Evolutionary conservation across 2,329 filamentous ascomycete genomes (phyloP).

Genomic region (Blastomyces emzantsi): DNA sequence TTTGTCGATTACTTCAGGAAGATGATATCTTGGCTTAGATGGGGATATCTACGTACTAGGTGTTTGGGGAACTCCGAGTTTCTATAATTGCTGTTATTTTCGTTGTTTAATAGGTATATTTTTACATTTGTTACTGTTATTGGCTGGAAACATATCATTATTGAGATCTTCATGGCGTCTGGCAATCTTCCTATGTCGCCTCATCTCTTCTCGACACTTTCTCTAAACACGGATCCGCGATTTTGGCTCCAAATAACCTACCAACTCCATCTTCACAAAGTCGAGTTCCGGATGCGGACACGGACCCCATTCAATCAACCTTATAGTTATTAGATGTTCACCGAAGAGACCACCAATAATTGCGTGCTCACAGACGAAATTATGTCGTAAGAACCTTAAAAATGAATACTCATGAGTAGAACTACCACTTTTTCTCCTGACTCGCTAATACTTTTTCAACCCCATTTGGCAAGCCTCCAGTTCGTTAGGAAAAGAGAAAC

Average conservation of each 20-base stretch:
- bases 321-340: neutral
- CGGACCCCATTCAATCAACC: neutral
- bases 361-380: neutral
- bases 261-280: neutral
- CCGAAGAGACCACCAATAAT: neutral
- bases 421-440: too few species aligned
- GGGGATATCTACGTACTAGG: neutral
- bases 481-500: neutral
- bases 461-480: too few species aligned
- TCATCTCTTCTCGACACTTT: neutral
- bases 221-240: neutral
- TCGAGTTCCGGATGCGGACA: neutral
- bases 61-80: neutral
- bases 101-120: neutral
- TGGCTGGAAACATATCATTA: neutral
- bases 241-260: neutral
- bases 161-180: neutral
- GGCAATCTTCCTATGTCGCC: neutral
- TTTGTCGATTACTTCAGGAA: neutral
- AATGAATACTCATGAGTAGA: neutral
- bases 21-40: neutral
- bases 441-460: too few species aligned
- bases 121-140: neutral
- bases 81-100: neutral
- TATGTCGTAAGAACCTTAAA: too few species aligned